Evolutionary conservation across 1,139 yeast genomes (phyloP).

Genomic region (Kurtzmaniella quercitrusa): DNA sequence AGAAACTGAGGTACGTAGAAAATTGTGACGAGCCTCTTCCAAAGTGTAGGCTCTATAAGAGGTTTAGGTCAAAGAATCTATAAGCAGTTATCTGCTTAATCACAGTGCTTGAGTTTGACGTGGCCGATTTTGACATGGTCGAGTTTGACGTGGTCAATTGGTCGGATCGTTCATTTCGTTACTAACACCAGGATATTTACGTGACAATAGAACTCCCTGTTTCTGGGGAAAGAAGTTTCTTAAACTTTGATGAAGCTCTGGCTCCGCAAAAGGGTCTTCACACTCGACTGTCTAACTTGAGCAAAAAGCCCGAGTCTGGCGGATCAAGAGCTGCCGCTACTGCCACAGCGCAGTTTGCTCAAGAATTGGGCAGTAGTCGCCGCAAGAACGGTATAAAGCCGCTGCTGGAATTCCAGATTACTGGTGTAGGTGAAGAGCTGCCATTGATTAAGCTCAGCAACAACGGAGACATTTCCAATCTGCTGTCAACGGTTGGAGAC

Average conservation of each 20-base stretch:
- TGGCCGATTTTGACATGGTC: no score
- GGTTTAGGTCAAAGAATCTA: no score
- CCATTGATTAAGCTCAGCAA: conserved; percentile 40
- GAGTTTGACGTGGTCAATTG: no score
- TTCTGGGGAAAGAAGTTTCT: conserved; percentile 20
- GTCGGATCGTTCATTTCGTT: no score
- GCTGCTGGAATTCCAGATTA: conserved; percentile 38
- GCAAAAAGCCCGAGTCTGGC: conserved; percentile 2
- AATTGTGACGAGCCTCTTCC: not conserved
- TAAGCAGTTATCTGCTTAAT: no score
- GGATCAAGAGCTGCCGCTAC: not conserved
- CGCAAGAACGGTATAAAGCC: conserved; percentile 29
- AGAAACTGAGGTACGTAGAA: conserved; percentile 30
- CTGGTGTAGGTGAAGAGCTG: conserved; percentile 27
- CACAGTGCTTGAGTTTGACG: no score
- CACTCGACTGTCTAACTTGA: conserved; percentile 6
- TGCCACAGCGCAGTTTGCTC: conserved; percentile 3
- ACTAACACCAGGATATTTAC: conserved; percentile 36
- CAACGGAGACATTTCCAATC: conserved; percentile 25
- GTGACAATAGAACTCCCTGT: conserved; percentile 41
- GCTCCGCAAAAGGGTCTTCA: conserved; percentile 1
- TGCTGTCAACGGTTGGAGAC: conserved; percentile 27
- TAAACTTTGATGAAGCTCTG: conserved; percentile 6
- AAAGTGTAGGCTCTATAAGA: no score
- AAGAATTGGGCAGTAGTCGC: conserved; percentile 7